These are phyloP conservation scores for Aegilops longissima DNA, from an alignment of 176 grass and related monocot species.

Conservation along the genomic window DNA sequence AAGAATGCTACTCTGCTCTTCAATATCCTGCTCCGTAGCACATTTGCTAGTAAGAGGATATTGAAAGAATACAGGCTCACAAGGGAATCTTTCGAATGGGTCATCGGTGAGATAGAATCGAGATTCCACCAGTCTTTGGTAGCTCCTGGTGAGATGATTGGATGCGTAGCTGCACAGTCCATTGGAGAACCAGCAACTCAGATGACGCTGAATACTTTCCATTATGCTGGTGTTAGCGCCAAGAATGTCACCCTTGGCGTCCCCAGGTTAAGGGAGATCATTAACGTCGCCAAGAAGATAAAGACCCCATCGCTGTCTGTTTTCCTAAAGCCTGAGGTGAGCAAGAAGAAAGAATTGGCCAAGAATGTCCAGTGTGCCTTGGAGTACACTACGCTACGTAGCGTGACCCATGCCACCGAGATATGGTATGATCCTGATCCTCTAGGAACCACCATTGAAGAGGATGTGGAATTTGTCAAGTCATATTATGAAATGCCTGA, in stretches of 20 bases:
- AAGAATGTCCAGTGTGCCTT: constrained; percentile 97
- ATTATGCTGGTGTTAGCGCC: constrained; percentile 99
- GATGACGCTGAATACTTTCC: constrained; percentile 97
- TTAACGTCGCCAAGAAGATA: constrained; percentile 98
- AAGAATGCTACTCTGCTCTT: constrained; percentile 96
- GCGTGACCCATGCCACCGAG: constrained; percentile 96
- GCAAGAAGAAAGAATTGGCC: constrained; percentile 82
- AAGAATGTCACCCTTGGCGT: constrained; percentile 99
- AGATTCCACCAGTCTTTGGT: constrained; percentile 92
- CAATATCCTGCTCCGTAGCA: constrained; percentile 91
- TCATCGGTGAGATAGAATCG: constrained; percentile 94
- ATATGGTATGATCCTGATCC: constrained; percentile 98
- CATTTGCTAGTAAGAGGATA: constrained; percentile 94
- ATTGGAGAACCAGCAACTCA: constrained; percentile 97
- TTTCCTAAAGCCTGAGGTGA: constrained; percentile 80
- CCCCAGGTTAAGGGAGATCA: constrained; percentile 95
- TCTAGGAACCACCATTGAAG: constrained; percentile 84
- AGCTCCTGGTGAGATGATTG: constrained; percentile 97
- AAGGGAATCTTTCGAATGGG: constrained; percentile 98
- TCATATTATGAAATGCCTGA: constrained; percentile 99
- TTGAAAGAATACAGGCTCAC: constrained; percentile 91
- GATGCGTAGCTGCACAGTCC: constrained; percentile 95
- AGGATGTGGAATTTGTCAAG: constrained; percentile 91
- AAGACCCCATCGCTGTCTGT: constrained; percentile 94
- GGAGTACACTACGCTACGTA: constrained; percentile 91